Percentiles rank a stretch among this genome's conserved stretches.
phyloP scores from a whole-genome alignment of 2,329 filamentous ascomycete species.

The Aspergillus sp. region DNA sequence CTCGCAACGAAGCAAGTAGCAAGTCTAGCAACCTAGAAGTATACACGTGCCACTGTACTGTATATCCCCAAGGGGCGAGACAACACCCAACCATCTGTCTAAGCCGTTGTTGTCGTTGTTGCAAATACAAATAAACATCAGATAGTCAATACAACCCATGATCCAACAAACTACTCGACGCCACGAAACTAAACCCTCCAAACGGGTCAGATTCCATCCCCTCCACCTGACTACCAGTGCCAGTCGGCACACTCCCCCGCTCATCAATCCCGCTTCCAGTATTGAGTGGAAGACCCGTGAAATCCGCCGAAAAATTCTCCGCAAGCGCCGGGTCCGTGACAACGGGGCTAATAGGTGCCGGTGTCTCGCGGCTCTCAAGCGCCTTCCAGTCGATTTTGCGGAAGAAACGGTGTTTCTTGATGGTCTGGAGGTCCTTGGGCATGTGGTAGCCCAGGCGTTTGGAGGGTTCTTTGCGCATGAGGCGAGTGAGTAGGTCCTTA shows the following conservation, averaged over 20 bases:
- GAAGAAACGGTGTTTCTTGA: conserved; percentile 96
- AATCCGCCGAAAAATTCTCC: conserved; percentile 93
- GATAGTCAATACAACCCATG: conserved; percentile 17
- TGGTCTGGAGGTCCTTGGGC: conserved; percentile 74
- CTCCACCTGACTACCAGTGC: conserved; percentile 12
- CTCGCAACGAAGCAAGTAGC: no score
- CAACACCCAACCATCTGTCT: no score
- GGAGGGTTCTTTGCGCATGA: conserved; percentile 83
- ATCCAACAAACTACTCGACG: conserved; percentile 42
- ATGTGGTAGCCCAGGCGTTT: conserved; percentile 85
- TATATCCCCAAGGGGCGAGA: no score
- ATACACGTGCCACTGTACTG: no score
- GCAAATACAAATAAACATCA: no score
- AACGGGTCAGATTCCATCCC: conserved; percentile 36
- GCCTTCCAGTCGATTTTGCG: conserved; percentile 91
- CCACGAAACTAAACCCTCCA: conserved; percentile 45
- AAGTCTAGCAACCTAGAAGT: no score
- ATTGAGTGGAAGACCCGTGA: conserved; percentile 77
- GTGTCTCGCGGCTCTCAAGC: conserved; percentile 71
- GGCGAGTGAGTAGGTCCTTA: conserved; percentile 83
- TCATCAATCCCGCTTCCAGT: conserved; percentile 15
- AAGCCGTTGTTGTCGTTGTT: no score
- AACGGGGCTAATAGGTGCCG: conserved; percentile 83
- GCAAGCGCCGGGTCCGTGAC: conserved; percentile 94
- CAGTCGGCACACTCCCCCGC: conserved; percentile 10